Conservation (phyloP, 306 rosid species). For the Prunus campanulata region DNA sequence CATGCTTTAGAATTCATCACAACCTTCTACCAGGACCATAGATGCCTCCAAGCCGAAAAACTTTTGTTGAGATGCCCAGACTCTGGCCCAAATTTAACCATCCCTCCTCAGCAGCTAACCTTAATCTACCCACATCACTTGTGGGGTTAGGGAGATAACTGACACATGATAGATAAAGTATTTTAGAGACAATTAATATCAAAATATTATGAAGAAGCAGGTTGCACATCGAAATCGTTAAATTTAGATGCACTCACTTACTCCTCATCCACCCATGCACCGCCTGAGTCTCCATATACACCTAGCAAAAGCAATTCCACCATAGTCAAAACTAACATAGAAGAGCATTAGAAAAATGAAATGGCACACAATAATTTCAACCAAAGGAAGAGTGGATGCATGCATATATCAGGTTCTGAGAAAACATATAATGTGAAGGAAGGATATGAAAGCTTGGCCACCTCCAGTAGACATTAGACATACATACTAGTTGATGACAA, state of each 20-base stretch:
- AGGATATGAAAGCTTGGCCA: background rate
- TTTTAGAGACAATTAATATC: conserved; percentile 28
- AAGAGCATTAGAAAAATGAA: background rate
- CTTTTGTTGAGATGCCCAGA: conserved; percentile 47
- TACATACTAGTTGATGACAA: conserved; percentile 81
- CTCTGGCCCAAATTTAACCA: conserved; percentile 60
- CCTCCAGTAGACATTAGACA: conserved; percentile 29
- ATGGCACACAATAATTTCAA: background rate
- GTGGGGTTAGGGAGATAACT: conserved; percentile 62
- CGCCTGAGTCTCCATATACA: conserved; percentile 71
- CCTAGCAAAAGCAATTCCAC: conserved; percentile 41
- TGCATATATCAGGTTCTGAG: background rate
- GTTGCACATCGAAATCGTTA: conserved; percentile 22
- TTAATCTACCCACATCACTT: conserved; percentile 49
- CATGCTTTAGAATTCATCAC: conserved; percentile 3
- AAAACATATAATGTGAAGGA: background rate
- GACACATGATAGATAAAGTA: conserved; percentile 30
- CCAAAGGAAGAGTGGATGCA: background rate
- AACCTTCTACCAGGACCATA: conserved; percentile 98
- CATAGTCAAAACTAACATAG: conserved; percentile 1
- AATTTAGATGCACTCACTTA: conserved; percentile 47
- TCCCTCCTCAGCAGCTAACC: conserved; percentile 75
- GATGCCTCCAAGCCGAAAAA: conserved; percentile 91
- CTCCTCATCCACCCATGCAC: conserved; percentile 85
- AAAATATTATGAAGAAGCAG: conserved; percentile 18